Evolutionary conservation across 768 basidiomycete species (phyloP).

Genomic region (Boletus bicolor): DNA sequence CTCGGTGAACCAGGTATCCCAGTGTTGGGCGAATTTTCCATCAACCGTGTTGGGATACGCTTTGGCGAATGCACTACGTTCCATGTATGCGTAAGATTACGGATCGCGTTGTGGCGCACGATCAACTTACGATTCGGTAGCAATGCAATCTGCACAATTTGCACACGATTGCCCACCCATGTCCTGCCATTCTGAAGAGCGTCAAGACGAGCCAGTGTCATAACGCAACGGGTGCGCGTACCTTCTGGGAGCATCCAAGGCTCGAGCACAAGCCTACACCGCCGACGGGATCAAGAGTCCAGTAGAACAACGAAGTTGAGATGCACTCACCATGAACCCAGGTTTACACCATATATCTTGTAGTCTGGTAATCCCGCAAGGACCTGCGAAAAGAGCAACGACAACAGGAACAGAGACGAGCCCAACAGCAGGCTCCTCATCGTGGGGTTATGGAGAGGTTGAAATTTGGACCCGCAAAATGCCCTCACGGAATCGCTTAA

Average conservation of each 20-base stretch:
- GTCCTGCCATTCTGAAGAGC: conserved; percentile 53
- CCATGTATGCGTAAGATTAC: neutral
- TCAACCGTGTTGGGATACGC: conserved; percentile 61
- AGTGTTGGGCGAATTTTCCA: conserved; percentile 56
- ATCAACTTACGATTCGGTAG: conserved; percentile 55
- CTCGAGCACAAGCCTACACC: conserved; percentile 67
- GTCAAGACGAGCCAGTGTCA: neutral
- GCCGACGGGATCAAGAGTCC: conserved; percentile 1
- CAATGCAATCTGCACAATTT: conserved; percentile 62
- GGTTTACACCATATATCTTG: conserved; percentile 70
- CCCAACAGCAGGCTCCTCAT: conserved; percentile 21
- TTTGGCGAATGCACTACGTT: conserved; percentile 52
- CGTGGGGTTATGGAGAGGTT: neutral
- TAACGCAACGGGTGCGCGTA: conserved; percentile 14
- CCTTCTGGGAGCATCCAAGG: conserved; percentile 81
- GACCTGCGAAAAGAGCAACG: conserved; percentile 15
- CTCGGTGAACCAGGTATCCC: conserved; percentile 73
- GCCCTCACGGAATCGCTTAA: neutral
- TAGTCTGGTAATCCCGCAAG: conserved; percentile 20
- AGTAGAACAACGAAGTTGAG: neutral
- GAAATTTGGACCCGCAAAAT: neutral
- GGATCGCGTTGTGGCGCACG: too few relatives aligned
- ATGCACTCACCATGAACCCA: conserved; percentile 58
- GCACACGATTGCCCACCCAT: conserved; percentile 70
- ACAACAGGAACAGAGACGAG: conserved; percentile 15